Conservation (phyloP, 257 asterid genomes). For the Solanum corneliomulleri region DNA sequence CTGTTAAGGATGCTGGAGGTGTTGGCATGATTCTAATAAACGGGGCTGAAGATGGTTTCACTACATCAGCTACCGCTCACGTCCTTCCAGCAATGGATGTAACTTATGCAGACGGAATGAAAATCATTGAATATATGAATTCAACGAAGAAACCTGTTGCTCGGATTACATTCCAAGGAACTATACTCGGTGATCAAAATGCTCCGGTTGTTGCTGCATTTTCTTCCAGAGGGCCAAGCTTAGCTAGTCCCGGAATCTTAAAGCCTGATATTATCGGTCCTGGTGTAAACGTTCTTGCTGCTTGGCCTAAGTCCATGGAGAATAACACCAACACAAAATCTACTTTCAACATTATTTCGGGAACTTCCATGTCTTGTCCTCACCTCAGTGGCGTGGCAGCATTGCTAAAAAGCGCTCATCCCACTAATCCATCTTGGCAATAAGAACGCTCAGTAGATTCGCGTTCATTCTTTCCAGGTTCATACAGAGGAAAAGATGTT, state of each 20-base stretch:
- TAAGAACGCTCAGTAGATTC: not conserved
- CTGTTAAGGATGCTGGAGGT: conserved; percentile 31
- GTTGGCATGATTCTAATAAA: conserved; percentile 35
- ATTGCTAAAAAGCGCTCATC: conserved; percentile 28
- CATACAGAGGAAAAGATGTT: conserved; percentile 1
- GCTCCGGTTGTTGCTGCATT: conserved; percentile 36
- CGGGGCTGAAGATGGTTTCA: not conserved
- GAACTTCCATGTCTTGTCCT: conserved; percentile 49
- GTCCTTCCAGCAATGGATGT: conserved; percentile 21
- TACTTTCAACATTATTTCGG: conserved; percentile 33
- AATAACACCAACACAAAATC: conserved; percentile 8
- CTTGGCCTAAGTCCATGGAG: conserved; percentile 31
- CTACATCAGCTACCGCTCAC: conserved; percentile 10
- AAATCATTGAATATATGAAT: conserved; percentile 12
- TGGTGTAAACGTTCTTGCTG: conserved; percentile 42
- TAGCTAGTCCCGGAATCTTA: conserved; percentile 28
- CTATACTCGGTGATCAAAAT: conserved; percentile 17
- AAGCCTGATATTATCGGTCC: conserved; percentile 64
- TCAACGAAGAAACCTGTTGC: conserved; percentile 17
- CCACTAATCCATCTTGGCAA: conserved; percentile 1
- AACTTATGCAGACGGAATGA: conserved; percentile 4
- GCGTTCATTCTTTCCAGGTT: not conserved
- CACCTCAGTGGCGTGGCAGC: conserved; percentile 41
- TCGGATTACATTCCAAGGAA: conserved; percentile 24
- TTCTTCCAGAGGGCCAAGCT: conserved; percentile 47